Conservation (phyloP, 2,329 filamentous ascomycete genomes). For the Penicillium sp. region DNA sequence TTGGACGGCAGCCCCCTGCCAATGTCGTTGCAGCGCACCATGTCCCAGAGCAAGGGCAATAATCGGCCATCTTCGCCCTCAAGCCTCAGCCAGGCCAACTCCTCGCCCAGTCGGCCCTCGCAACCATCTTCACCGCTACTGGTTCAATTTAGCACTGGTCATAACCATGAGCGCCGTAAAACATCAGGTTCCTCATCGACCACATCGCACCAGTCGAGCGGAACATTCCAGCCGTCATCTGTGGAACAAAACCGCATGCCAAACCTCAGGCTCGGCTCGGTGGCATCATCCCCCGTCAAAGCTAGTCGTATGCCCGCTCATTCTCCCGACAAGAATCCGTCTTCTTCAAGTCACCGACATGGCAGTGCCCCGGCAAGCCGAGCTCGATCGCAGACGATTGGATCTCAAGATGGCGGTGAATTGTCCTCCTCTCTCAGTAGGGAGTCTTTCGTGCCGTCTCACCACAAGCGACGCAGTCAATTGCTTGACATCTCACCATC, state of each 20-base stretch:
- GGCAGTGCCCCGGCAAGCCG: slow-evolving; percentile 69
- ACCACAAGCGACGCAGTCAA: slow-evolving; percentile 90
- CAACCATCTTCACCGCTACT: slow-evolving; percentile 86
- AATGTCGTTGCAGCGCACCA: slow-evolving; percentile 76
- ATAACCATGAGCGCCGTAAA: slow-evolving; percentile 82
- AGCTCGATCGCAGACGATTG: slow-evolving; percentile 86
- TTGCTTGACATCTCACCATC: slow-evolving; percentile 96
- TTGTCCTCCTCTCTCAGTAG: slow-evolving; percentile 66
- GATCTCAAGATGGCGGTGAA: slow-evolving; percentile 84
- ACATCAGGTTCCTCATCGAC: slow-evolving; percentile 87
- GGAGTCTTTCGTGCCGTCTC: slow-evolving; percentile 64
- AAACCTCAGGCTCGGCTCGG: slow-evolving; percentile 56
- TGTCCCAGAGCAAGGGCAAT: slow-evolving; percentile 78
- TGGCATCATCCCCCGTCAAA: slow-evolving; percentile 59
- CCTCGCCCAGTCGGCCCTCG: slow-evolving; percentile 85
- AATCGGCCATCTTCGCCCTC: slow-evolving; percentile 88
- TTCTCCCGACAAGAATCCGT: slow-evolving; percentile 64
- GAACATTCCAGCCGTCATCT: slow-evolving; percentile 70
- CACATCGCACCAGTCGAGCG: slow-evolving; percentile 76
- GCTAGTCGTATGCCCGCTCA: slow-evolving; percentile 45
- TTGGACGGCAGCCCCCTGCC: slow-evolving; percentile 85
- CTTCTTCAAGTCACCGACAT: slow-evolving; percentile 61
- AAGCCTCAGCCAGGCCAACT: slow-evolving; percentile 74
- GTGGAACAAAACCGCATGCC: slow-evolving; percentile 71
- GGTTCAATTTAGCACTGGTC: slow-evolving; percentile 91